These are phyloP conservation scores for Fonsecaea pedrosoi DNA, from an alignment of 2,329 filamentous ascomycete genomes.

Conservation along the genomic window DNA sequence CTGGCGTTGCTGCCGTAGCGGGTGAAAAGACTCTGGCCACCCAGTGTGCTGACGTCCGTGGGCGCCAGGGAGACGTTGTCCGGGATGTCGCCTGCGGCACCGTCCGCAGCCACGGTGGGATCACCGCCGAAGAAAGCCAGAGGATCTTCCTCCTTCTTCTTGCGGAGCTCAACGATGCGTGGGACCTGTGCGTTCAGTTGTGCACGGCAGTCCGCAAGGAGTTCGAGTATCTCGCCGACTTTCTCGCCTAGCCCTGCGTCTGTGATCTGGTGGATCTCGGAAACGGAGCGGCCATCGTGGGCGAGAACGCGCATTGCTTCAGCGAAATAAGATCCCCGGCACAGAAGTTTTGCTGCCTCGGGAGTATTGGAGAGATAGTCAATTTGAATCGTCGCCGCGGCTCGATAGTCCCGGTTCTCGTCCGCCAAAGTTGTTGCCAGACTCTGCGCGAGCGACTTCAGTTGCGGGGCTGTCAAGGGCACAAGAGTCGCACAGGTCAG, in stretches of 20 bases:
- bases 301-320: conserved; percentile 83
- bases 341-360: conserved; percentile 75
- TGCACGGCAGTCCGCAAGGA: conserved; percentile 88
- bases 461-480: conserved; percentile 64
- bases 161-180: conserved; percentile 79
- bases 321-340: conserved; percentile 84
- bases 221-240: conserved; percentile 81
- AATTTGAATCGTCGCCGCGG: conserved; percentile 78
- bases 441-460: conserved; percentile 71
- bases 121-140: conserved; percentile 88
- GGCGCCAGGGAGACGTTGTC: conserved; percentile 93
- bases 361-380: conserved; percentile 80
- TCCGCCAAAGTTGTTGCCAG: conserved; percentile 82
- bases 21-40: conserved; percentile 86
- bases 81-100: conserved; percentile 71
- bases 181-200: conserved; percentile 87
- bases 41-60: conserved; percentile 78
- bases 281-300: conserved; percentile 62
- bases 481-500: conserved; percentile 78
- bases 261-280: conserved; percentile 70
- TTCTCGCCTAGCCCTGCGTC: conserved; percentile 82
- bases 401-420: conserved; percentile 76
- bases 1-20: conserved; percentile 70
- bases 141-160: conserved; percentile 82
- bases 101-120: conserved; percentile 58